phyloP scores from a whole-genome alignment of 805 yeast species.

The Saccharomycopsis lassenensis region DNA sequence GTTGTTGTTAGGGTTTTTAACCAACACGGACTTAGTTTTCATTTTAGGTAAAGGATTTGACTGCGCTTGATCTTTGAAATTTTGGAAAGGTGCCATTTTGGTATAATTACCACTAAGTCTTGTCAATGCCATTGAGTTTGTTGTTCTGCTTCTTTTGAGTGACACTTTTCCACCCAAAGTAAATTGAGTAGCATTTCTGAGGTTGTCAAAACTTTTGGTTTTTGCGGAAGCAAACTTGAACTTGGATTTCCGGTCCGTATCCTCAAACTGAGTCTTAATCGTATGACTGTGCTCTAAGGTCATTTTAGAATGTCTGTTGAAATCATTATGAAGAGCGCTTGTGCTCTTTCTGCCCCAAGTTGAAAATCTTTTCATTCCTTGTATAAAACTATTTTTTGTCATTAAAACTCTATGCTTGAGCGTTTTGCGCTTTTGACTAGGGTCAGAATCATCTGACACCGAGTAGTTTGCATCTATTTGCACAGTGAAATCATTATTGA shows the following conservation, averaged over 20 bases:
- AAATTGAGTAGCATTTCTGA: no score
- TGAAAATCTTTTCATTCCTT: conserved; percentile 8
- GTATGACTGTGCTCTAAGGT: no score
- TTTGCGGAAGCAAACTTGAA: no score
- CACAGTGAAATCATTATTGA: conserved; percentile 12
- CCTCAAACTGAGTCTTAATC: no score
- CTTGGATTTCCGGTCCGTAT: no score
- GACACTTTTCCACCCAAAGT: conserved; percentile 1
- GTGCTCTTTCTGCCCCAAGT: no score
- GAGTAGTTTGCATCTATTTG: conserved; percentile 1
- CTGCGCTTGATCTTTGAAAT: background rate
- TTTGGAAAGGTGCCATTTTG: background rate
- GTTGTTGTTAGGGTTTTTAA: conserved; percentile 6
- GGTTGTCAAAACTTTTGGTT: background rate
- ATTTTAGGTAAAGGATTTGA: conserved; percentile 4
- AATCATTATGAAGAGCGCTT: no score
- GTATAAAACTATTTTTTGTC: conserved; percentile 12
- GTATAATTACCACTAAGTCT: conserved; percentile 14
- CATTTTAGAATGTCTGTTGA: no score
- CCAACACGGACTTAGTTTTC: conserved; percentile 10
- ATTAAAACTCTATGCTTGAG: conserved; percentile 16
- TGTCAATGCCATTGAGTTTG: conserved; percentile 13
- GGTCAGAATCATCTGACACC: background rate
- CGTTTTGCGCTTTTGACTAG: conserved; percentile 5
- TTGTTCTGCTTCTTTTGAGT: conserved; percentile 8